Base-by-base conservation (phyloP, 371 early-diverging fungal genomes). In the Apophysomyces variabilis region DNA sequence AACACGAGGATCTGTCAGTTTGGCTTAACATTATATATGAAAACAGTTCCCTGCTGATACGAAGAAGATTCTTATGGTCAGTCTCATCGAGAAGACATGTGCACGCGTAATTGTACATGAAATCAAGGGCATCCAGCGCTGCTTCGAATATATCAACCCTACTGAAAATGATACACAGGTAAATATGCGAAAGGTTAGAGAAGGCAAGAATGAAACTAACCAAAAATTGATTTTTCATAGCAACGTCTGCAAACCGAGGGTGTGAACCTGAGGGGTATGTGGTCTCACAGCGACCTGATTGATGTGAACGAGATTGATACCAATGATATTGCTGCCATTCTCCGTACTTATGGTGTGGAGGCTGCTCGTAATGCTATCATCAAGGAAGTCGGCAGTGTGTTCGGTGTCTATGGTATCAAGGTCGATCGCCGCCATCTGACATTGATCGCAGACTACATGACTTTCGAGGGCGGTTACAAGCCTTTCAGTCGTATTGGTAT, bases 391-490 rank as follows among this genome's bases (percentile, higher is more conserved):
- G 90, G 88, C 32, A 85, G 87, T 46, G 99, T 99, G 37, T 99
- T 99, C 80, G 95, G 88, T 56, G 98, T 94, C 1, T 99, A 99
- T 76, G 96, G 99, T 70, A 99, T 99, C 71, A 86, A 78, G 63
- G 96, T 99, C 58, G 96, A 99, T 81, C 83, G 85, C 43, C 93
- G 99, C 38, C 99, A 99, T 79, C 86, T 99, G 76, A 88, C 93
- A 5, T 73, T 99, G 58, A 96, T 99, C 77, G 98, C 99, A 44
- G 99, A 99, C 75, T 99, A 98, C 80, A 99, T 99, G 99, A 99
- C 99, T 0, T 96, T 94, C 73, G 97, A 96, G 80, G 99, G 99
- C 64, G 97, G 94, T 5, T 98, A 94, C 85, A 96, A 96, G 72
- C 94, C 99, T 16, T 97, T 98, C 86, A 97, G 95, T 84, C 92